These are phyloP conservation scores for Sporopachydermia lactativora DNA, from an alignment of 805 yeast species.

Conservation along the genomic window DNA sequence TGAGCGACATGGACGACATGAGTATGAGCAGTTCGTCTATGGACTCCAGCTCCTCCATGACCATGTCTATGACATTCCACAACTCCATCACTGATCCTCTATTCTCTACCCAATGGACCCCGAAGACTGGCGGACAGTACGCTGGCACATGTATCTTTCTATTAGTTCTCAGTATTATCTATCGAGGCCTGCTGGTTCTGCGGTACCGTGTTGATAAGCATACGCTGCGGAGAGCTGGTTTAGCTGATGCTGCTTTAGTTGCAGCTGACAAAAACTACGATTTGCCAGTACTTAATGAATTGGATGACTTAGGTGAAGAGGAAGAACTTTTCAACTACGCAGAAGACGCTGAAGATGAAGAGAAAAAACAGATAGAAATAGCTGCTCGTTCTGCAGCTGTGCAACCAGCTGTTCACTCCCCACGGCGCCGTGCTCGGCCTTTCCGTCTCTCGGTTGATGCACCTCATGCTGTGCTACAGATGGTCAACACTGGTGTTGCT, in stretches of 20 bases:
- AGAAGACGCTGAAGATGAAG: background rate
- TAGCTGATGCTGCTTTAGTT: conserved; percentile 6
- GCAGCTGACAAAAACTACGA: conserved; percentile 6
- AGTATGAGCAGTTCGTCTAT: conserved; percentile 1
- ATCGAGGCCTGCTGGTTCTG: conserved; percentile 10
- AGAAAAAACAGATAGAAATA: background rate
- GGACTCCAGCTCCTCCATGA: conserved; percentile 4
- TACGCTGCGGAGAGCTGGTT: conserved; percentile 5
- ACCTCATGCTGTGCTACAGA: conserved; percentile 11
- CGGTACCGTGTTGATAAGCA: conserved; percentile 7
- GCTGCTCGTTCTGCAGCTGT: conserved; percentile 3
- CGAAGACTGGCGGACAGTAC: conserved; percentile 13
- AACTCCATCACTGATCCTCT: conserved; percentile 10
- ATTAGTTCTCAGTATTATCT: conserved; percentile 14
- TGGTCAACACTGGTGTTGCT: conserved; percentile 9
- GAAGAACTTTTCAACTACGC: conserved; percentile 2
- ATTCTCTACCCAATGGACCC: conserved; percentile 15
- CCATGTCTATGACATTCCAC: conserved; percentile 15
- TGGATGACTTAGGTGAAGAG: conserved; percentile 6
- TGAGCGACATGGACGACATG: conserved; percentile 1
- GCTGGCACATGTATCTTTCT: conserved; percentile 18
- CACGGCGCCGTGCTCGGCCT: conserved; percentile 8
- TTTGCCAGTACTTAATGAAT: conserved; percentile 5
- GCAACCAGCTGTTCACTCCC: background rate
- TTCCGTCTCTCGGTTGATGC: conserved; percentile 12